phyloP scores from a whole-genome alignment of 2,329 filamentous ascomycete species.

The Amylocarpus encephaloides region DNA sequence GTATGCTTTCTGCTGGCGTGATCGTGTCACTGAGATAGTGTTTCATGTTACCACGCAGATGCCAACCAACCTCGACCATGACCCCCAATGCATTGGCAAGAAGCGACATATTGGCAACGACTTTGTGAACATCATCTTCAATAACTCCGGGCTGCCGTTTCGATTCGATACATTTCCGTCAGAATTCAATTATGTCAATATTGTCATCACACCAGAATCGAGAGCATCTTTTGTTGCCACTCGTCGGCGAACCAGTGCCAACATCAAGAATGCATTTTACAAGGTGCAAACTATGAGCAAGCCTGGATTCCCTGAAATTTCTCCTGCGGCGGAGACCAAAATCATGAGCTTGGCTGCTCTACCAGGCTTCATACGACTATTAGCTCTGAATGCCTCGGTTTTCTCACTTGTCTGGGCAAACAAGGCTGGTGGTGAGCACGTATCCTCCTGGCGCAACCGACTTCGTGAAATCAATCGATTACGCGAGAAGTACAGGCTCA shows the following conservation, averaged over 20 bases:
- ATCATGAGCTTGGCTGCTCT: slow-evolving; percentile 79
- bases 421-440: slow-evolving; percentile 69
- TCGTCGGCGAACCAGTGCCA: slow-evolving; percentile 38
- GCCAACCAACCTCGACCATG: slow-evolving; percentile 76
- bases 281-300: slow-evolving; percentile 85
- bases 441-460: slow-evolving; percentile 84
- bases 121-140: slow-evolving; percentile 97
- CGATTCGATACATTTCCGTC: slow-evolving; percentile 87
- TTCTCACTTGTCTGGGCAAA: slow-evolving; percentile 88
- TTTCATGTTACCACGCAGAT: slow-evolving; percentile 97
- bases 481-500: slow-evolving; percentile 59
- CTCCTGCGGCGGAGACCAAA: slow-evolving; percentile 81
- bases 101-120: slow-evolving; percentile 97
- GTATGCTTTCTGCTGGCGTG: slow-evolving; percentile 89
- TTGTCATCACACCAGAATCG: slow-evolving; percentile 87
- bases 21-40: slow-evolving; percentile 88
- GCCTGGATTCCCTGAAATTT: slow-evolving; percentile 84
- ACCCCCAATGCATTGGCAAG: slow-evolving; percentile 73
- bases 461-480: slow-evolving; percentile 79
- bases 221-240: slow-evolving; percentile 67
- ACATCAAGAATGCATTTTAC: slow-evolving; percentile 56
- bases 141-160: slow-evolving; percentile 87
- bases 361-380: slow-evolving; percentile 76
- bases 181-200: slow-evolving; percentile 95
- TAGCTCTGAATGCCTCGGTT: slow-evolving; percentile 89